Percentiles rank a stretch among this genome's conserved stretches.
Conservation (phyloP, 73 alveolate genomes). For the Tetrahymena elliotti region DNA sequence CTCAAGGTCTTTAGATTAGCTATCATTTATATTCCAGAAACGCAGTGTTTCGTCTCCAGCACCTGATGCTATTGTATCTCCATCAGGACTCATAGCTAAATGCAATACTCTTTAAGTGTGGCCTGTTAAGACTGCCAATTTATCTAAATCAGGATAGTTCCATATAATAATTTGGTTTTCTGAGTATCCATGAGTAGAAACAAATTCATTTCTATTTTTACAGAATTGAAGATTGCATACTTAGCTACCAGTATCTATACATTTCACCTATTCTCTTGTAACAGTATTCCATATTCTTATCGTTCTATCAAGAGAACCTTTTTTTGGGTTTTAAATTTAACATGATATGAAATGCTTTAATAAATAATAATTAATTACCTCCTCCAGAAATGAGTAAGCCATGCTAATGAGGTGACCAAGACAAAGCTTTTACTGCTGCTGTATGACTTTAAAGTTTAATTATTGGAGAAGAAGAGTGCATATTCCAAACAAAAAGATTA, state of each 20-base stretch:
- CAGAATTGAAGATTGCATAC: slow-evolving; percentile 88
- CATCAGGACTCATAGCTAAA: slow-evolving; percentile 96
- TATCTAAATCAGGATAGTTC: slow-evolving; percentile 86
- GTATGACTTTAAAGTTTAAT: slow-evolving; percentile 57
- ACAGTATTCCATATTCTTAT: slow-evolving; percentile 89
- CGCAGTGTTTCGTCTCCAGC: slow-evolving; percentile 99
- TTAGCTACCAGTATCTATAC: slow-evolving; percentile 87
- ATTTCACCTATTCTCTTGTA: slow-evolving; percentile 55
- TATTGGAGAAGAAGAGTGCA: slow-evolving; percentile 54
- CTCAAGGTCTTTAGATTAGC: background rate
- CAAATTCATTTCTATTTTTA: slow-evolving; percentile 83
- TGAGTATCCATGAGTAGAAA: slow-evolving; percentile 93
- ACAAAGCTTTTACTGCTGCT: slow-evolving; percentile 96
- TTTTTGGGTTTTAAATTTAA: background rate
- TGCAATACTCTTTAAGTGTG: slow-evolving; percentile 96
- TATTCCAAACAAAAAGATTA: slow-evolving; percentile 92
- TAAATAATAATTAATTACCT: slow-evolving; percentile 39
- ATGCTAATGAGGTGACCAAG: slow-evolving; percentile 93
- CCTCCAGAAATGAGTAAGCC: slow-evolving; percentile 91
- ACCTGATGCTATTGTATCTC: slow-evolving; percentile 94
- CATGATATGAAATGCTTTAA: too few species aligned
- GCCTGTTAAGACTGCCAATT: slow-evolving; percentile 87
- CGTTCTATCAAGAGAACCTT: slow-evolving; percentile 81
- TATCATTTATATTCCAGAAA: slow-evolving; percentile 89
- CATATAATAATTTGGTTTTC: slow-evolving; percentile 86